Conservation (phyloP, 352 stramenopile species). For the Pythium apleroticum region DNA sequence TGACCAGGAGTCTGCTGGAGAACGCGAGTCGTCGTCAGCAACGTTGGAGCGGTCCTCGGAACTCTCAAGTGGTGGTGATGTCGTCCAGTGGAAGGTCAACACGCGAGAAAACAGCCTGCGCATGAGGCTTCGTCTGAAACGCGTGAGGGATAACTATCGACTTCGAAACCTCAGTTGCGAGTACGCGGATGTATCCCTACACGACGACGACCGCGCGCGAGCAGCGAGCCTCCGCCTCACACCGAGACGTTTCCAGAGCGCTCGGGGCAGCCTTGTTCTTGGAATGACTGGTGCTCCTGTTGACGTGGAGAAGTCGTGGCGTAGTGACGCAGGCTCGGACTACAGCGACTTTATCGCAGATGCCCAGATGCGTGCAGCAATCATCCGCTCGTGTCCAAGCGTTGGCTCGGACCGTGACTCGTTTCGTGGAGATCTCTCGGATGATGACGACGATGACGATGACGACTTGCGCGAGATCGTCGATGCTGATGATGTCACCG, state of each 20-base stretch:
- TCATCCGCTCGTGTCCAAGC: constrained; percentile 69
- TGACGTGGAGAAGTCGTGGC: constrained; percentile 60
- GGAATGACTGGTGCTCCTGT: constrained; percentile 30
- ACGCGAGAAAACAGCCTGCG: constrained; percentile 69
- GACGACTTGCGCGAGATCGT: constrained; percentile 33
- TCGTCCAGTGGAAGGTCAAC: constrained; percentile 54
- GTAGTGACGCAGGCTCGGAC: constrained; percentile 70
- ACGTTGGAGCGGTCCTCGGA: not conserved
- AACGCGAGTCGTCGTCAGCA: not conserved
- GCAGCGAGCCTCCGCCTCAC: constrained; percentile 19
- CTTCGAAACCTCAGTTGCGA: constrained; percentile 67
- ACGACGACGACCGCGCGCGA: constrained; percentile 33
- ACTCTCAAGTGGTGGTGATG: not conserved
- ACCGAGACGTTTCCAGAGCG: constrained; percentile 26
- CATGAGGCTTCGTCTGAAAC: constrained; percentile 74
- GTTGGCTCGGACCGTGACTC: constrained; percentile 46
- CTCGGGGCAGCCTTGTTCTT: constrained; percentile 22
- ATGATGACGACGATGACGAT: constrained; percentile 44
- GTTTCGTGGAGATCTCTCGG: constrained; percentile 35
- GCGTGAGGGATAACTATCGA: constrained; percentile 63
- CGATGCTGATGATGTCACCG: not conserved
- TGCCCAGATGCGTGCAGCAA: constrained; percentile 75
- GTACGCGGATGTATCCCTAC: constrained; percentile 40
- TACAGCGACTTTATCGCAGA: constrained; percentile 79
- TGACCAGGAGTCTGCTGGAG: not conserved